These are phyloP conservation scores for Diaporthe humulicola DNA, from an alignment of 2,329 filamentous ascomycete genomes.

Conservation along the genomic window DNA sequence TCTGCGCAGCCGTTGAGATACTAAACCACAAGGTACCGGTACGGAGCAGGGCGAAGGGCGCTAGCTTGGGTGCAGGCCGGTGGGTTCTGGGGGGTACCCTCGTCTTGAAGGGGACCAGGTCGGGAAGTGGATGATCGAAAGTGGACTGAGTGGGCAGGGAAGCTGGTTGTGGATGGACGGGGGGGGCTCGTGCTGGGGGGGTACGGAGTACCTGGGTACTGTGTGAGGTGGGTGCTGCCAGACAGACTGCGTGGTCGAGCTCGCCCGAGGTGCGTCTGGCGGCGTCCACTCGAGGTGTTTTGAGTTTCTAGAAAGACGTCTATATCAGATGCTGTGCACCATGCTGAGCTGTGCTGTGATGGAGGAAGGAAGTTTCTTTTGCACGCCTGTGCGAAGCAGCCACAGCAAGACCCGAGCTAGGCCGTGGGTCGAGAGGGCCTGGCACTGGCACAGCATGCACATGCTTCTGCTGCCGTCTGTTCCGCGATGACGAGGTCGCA, in stretches of 20 bases:
- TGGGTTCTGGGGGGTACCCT: conserved; percentile 27
- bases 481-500: conserved; percentile 25
- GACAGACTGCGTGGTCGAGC: neutral
- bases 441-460: conserved; percentile 18
- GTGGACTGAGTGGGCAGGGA: conserved; percentile 8
- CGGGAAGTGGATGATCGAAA: conserved; percentile 37
- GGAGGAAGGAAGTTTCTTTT: conserved; percentile 27
- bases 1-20: conserved; percentile 35
- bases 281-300: conserved; percentile 9
- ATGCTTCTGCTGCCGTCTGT: conserved; percentile 21
- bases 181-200: neutral
- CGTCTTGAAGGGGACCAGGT: conserved; percentile 33
- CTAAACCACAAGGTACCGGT: conserved; percentile 33
- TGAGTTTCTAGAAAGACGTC: conserved; percentile 23
- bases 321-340: conserved; percentile 6
- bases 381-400: conserved; percentile 25
- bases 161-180: conserved; percentile 18
- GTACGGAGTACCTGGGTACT: neutral
- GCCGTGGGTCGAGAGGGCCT: conserved; percentile 16
- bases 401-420: neutral
- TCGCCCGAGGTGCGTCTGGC: conserved; percentile 21
- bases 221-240: neutral
- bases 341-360: conserved; percentile 6
- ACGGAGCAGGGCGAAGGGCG: conserved; percentile 29
- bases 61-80: conserved; percentile 14